Percentiles rank a stretch among this genome's conserved stretches.
Evolutionary conservation across 2,329 filamentous ascomycete genomes (phyloP).

Genomic region (Pseudofabraea citricarpa): DNA sequence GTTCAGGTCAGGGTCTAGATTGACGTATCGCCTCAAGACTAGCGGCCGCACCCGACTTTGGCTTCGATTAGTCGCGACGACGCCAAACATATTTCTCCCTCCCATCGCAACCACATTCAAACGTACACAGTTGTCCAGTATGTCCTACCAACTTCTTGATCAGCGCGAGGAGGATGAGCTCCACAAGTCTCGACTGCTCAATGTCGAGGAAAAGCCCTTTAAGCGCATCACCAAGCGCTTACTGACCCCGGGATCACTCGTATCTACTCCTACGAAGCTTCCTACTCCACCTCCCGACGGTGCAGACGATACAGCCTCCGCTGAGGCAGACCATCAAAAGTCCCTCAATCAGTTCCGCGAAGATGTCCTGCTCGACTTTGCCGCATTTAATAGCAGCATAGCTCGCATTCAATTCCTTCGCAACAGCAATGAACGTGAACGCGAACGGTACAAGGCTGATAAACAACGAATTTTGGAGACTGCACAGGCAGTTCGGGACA

Average conservation of each 20-base stretch:
- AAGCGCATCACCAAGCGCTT: conserved; percentile 82
- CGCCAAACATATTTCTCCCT: no score
- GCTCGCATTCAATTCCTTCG: conserved; percentile 83
- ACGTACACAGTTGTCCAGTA: no score
- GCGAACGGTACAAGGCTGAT: conserved; percentile 76
- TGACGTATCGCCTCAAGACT: no score
- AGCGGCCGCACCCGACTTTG: no score
- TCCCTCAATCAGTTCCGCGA: conserved; percentile 64
- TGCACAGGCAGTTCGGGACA: conserved; percentile 71
- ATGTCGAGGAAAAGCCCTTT: conserved; percentile 89
- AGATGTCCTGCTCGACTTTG: conserved; percentile 83
- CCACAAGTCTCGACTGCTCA: conserved; percentile 80
- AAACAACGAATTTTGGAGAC: conserved; percentile 75
- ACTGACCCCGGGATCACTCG: conserved; percentile 60
- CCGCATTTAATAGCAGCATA: conserved; percentile 80
- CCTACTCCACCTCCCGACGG: conserved; percentile 64
- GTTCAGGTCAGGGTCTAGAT: no score
- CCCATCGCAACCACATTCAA: no score
- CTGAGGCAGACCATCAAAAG: conserved; percentile 42
- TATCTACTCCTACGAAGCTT: conserved; percentile 48
- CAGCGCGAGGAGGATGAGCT: conserved; percentile 76
- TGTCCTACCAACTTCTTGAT: conserved; percentile 63
- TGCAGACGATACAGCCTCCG: conserved; percentile 35
- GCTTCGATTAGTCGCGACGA: no score
- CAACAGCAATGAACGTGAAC: conserved; percentile 76